phyloP scores from a whole-genome alignment of 805 yeast species.

The Candida palmyrensis region DNA sequence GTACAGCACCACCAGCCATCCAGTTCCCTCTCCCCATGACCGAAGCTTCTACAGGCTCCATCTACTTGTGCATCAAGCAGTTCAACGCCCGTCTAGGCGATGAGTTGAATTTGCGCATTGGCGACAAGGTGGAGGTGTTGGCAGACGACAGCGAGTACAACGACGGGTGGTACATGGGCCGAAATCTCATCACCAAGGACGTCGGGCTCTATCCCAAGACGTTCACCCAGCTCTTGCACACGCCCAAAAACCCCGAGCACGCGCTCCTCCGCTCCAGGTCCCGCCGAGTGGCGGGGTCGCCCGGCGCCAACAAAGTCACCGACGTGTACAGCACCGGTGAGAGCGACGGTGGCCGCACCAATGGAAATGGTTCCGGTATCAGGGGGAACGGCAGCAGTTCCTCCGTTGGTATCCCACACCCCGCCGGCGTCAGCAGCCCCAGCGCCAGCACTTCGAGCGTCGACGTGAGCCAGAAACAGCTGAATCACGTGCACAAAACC shows the following conservation, averaged over 20 bases:
- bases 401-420: background rate
- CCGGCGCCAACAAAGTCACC: slow-evolving; percentile 7
- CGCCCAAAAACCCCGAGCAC: slow-evolving; percentile 11
- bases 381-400: background rate
- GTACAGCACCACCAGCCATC: too few relatives aligned
- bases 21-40: too few relatives aligned
- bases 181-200: slow-evolving; percentile 60
- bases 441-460: background rate
- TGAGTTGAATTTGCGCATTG: slow-evolving; percentile 73
- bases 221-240: slow-evolving; percentile 57
- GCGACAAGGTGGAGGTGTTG: slow-evolving; percentile 83
- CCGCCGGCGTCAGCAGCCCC: background rate
- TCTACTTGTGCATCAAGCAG: slow-evolving; percentile 69
- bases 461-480: slow-evolving; percentile 6
- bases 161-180: slow-evolving; percentile 97
- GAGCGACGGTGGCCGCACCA: too few relatives aligned
- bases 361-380: background rate
- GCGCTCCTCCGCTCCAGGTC: slow-evolving; percentile 45
- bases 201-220: slow-evolving; percentile 91
- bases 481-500: slow-evolving; percentile 39
- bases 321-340: slow-evolving; percentile 6
- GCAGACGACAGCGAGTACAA: slow-evolving; percentile 91
- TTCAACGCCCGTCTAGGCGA: slow-evolving; percentile 86
- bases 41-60: slow-evolving; percentile 15
- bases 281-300: slow-evolving; percentile 33